Conservation (phyloP, 192 early-diverging fungal species). For the Mortierella alpina region DNA sequence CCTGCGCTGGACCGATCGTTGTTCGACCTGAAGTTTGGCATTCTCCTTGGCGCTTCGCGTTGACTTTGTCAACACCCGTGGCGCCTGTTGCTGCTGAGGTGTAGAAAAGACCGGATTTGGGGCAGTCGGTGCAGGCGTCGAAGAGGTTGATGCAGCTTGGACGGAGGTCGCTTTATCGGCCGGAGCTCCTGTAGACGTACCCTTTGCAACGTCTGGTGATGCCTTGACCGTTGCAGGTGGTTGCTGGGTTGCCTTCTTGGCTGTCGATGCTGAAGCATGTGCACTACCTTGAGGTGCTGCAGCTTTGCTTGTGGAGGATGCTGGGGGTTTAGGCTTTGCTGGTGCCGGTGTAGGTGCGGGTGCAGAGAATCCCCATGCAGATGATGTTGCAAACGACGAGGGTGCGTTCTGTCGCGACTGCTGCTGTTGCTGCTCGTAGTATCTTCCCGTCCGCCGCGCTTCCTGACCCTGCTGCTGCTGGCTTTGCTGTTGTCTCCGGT, state of each 20-base stretch:
- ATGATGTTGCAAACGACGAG: conserved; percentile 36
- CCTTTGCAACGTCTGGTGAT: background rate
- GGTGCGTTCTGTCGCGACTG: conserved; percentile 25
- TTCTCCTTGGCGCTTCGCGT: conserved; percentile 42
- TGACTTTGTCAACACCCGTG: conserved; percentile 20
- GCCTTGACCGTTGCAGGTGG: background rate
- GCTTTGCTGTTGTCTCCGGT: background rate
- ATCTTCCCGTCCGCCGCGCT: conserved; percentile 15
- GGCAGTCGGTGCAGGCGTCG: background rate
- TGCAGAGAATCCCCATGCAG: conserved; percentile 25
- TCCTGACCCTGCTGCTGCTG: conserved; percentile 14
- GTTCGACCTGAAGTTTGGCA: conserved; percentile 32
- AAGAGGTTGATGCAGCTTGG: background rate
- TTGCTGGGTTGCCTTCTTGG: background rate
- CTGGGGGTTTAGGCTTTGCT: background rate
- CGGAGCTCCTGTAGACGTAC: background rate
- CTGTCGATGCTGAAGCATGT: background rate
- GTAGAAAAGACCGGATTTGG: background rate
- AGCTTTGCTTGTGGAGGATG: background rate
- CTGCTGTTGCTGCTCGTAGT: conserved; percentile 11
- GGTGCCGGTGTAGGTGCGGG: conserved; percentile 9
- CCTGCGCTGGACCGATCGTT: conserved; percentile 20
- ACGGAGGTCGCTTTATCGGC: background rate
- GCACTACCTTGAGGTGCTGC: background rate
- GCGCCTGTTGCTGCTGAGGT: conserved; percentile 1